Evolutionary conservation across 139 green algal species (phyloP), one percentile per base, ranked within the genome.

Genomic region (Helicosporidium sp.): DNA sequence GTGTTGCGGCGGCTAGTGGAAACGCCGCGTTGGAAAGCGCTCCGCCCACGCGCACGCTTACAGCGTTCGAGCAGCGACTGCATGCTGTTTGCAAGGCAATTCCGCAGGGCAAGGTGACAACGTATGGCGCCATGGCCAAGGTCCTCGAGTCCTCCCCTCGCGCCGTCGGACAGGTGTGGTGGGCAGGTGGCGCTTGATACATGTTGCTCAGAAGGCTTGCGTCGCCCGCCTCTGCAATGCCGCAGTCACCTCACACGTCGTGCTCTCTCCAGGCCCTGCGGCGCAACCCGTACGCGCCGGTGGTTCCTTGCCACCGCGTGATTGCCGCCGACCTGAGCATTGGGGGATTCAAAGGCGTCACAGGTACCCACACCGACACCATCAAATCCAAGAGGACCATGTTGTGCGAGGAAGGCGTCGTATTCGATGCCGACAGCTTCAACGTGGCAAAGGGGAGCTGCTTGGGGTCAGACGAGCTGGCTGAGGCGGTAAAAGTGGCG

Each of bases 271-370:
- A 84, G 70, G 78, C 72, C 0, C 60, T 89, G 42, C 49, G 64
- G 2, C 60, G 66, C 13, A 89, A 89, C 51, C 79, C 79, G 0
- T 85, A 65, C 53, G 77, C 77, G 0, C 79, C 79, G 0, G 20
- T 48, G 2, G 73, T 89, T 16, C 79, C 79, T 2, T 89, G 79
- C 60, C 79, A 89, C 59, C 51, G 79, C 2, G 73, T 89, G 16
- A 68, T 89, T 5, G 70, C 73, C 5, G 42, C 58, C 10, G 49
- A 60, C n/a, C 48, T 76, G 1, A 19, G 65, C 5, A 49, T 89
- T n/a, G 79, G 78, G 5, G 79, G 79, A 8, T 89, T 89, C 52
- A 57, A 17, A n/a, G 78, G 78, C 6, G 45, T 26, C 24, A 78
- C 65, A 69, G 73, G 64, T 35, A 16, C 41, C 16, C 46, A 48